Conservation (phyloP, 306 rosid species). For the Medicago ruthenica region DNA sequence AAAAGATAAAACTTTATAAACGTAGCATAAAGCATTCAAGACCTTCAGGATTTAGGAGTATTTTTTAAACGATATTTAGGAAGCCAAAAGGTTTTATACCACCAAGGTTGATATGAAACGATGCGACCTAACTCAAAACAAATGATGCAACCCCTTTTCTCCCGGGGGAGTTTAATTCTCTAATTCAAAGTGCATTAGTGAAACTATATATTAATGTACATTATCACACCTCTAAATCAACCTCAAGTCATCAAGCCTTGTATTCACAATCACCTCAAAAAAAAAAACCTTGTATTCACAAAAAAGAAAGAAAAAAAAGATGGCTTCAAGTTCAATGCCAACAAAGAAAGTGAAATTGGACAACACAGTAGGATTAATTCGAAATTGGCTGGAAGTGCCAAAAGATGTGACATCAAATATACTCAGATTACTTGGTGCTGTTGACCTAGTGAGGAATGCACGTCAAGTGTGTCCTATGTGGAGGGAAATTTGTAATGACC, state of each 20-base stretch:
- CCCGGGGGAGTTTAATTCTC: not conserved
- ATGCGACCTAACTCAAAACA: not conserved
- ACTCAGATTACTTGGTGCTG: slow-evolving; percentile 30
- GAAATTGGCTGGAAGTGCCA: slow-evolving; percentile 56
- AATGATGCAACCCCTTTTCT: not conserved
- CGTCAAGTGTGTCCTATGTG: slow-evolving; percentile 54
- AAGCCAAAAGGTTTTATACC: not conserved
- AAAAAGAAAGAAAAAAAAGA: not conserved
- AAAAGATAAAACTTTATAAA: not conserved
- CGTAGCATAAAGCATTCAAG: not conserved
- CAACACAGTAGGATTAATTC: not conserved
- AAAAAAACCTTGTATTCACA: no score
- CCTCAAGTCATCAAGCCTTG: not conserved
- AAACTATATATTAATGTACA: not conserved
- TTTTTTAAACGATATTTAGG: no score
- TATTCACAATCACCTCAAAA: not conserved
- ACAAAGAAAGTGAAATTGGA: not conserved
- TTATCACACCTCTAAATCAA: not conserved
- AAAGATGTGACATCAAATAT: slow-evolving; percentile 47
- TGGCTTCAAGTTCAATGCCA: not conserved
- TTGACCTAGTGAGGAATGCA: slow-evolving; percentile 44
- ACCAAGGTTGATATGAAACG: not conserved
- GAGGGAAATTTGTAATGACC: slow-evolving; percentile 57
- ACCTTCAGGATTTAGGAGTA: not conserved
- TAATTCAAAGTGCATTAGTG: not conserved